Percentiles rank a stretch among this genome's conserved stretches.
Evolutionary conservation across 164 flowering plant genomes (phyloP).

Genomic region (Paratinospora sagittata): DNA sequence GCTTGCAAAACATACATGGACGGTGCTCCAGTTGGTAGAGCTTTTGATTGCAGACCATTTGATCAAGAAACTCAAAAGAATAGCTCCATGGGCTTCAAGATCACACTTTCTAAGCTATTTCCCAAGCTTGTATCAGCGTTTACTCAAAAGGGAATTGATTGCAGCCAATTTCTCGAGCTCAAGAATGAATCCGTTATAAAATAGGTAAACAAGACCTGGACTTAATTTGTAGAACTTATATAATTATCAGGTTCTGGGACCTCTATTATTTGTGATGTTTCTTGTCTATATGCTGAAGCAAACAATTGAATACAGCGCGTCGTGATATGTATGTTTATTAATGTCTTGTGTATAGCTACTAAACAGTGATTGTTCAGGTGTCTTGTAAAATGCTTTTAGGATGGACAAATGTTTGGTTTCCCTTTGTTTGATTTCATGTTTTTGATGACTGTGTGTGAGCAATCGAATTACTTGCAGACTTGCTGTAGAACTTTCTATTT

Average conservation of each 20-base stretch:
- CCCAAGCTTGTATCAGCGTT: conserved; percentile 72
- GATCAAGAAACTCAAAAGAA: conserved; percentile 25
- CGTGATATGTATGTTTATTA: not conserved
- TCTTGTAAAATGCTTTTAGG: no score
- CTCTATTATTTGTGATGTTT: not conserved
- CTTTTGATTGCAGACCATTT: conserved; percentile 12
- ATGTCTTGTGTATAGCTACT: not conserved
- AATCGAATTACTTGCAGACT: not conserved
- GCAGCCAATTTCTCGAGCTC: conserved; percentile 32
- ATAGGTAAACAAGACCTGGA: not conserved
- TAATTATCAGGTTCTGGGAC: not conserved
- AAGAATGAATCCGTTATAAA: conserved; percentile 2
- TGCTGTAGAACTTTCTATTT: not conserved
- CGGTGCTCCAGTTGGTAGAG: conserved; percentile 55
- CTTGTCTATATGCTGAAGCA: not conserved
- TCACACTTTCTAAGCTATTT: conserved; percentile 72
- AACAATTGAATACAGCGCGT: not conserved
- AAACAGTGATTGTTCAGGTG: no score
- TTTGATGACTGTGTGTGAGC: not conserved
- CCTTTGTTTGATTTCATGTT: not conserved
- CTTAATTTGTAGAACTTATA: not conserved
- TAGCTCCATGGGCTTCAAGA: conserved; percentile 75
- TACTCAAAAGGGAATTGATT: conserved; percentile 52
- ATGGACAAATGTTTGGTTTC: not conserved
- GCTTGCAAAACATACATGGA: conserved; percentile 80